Evolutionary conservation across 169 alveolate species (phyloP).

Genomic region (Cryptosporidium canis): DNA sequence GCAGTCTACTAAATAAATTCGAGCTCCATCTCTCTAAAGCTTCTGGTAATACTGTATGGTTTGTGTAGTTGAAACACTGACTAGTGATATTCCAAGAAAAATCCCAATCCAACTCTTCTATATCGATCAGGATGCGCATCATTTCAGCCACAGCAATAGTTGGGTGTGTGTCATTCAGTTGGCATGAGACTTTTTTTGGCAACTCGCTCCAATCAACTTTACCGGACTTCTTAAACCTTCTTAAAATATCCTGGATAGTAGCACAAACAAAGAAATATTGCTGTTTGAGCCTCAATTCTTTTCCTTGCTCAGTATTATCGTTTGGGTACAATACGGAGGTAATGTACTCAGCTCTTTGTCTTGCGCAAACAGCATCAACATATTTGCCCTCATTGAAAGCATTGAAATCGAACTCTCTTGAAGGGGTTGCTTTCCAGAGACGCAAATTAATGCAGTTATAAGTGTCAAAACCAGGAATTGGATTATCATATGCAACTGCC

Average conservation of each 20-base stretch:
- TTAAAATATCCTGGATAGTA: slow-evolving; percentile 88
- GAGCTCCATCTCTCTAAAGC: slow-evolving; percentile 97
- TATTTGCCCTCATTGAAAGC: slow-evolving; percentile 92
- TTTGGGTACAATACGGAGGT: slow-evolving; percentile 96
- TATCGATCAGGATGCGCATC: slow-evolving; percentile 91
- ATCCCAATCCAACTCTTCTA: slow-evolving; percentile 88
- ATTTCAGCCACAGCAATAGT: slow-evolving; percentile 94
- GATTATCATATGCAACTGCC: slow-evolving; percentile 96
- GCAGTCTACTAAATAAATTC: slow-evolving; percentile 86
- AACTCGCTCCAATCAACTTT: slow-evolving; percentile 89
- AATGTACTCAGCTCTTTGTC: slow-evolving; percentile 92
- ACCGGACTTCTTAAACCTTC: slow-evolving; percentile 87
- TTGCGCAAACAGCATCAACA: slow-evolving; percentile 87
- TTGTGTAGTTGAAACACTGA: slow-evolving; percentile 91
- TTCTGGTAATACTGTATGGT: slow-evolving; percentile 97
- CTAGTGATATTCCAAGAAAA: slow-evolving; percentile 90
- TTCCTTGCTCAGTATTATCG: slow-evolving; percentile 91
- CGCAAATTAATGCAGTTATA: slow-evolving; percentile 92
- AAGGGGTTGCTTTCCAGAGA: slow-evolving; percentile 91
- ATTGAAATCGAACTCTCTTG: slow-evolving; percentile 91
- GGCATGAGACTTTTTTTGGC: slow-evolving; percentile 86
- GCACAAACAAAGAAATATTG: slow-evolving; percentile 96
- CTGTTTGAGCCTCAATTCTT: slow-evolving; percentile 93
- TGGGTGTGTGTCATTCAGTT: slow-evolving; percentile 96
- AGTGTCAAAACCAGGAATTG: slow-evolving; percentile 96